Evolutionary conservation across 495 filamentous ascomycete genomes (phyloP).

Genomic region (Hypoxylon perforatum): DNA sequence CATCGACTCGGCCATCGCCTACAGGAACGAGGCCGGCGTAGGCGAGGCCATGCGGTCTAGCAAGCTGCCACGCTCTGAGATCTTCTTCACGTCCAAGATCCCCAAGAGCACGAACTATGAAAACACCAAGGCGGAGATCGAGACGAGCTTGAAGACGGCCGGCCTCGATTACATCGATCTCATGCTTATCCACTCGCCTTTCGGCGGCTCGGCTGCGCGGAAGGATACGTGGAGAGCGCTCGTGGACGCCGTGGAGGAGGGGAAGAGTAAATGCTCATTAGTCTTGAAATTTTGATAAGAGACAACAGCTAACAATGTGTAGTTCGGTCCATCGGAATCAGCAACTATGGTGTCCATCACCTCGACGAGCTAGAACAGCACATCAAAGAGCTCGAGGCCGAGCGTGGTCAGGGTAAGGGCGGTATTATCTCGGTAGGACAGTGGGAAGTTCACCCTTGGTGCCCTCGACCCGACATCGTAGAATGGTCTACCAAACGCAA

Average conservation of each 20-base stretch:
- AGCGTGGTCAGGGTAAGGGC: constrained; percentile 71
- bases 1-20: constrained; percentile 77
- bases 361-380: constrained; percentile 78
- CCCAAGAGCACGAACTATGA: constrained; percentile 61
- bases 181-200: constrained; percentile 71
- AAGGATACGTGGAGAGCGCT: constrained; percentile 74
- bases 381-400: constrained; percentile 71
- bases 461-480: constrained; percentile 78
- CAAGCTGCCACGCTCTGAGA: constrained; percentile 67
- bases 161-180: constrained; percentile 72
- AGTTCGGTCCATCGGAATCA: constrained; percentile 71
- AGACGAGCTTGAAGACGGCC: constrained; percentile 61
- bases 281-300: not conserved
- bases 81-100: constrained; percentile 83
- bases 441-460: constrained; percentile 92
- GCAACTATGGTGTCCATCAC: constrained; percentile 76
- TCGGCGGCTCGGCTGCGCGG: constrained; percentile 65
- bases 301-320: constrained; percentile 8
- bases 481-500: constrained; percentile 77
- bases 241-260: constrained; percentile 67
- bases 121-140: constrained; percentile 60
- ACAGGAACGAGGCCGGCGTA: constrained; percentile 75
- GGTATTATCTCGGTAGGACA: constrained; percentile 85
- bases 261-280: constrained; percentile 54
- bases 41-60: constrained; percentile 69